Percentiles rank a stretch among this genome's conserved stretches.
phyloP scores from a whole-genome alignment of 768 basidiomycete species.

The Boletus edulis region DNA sequence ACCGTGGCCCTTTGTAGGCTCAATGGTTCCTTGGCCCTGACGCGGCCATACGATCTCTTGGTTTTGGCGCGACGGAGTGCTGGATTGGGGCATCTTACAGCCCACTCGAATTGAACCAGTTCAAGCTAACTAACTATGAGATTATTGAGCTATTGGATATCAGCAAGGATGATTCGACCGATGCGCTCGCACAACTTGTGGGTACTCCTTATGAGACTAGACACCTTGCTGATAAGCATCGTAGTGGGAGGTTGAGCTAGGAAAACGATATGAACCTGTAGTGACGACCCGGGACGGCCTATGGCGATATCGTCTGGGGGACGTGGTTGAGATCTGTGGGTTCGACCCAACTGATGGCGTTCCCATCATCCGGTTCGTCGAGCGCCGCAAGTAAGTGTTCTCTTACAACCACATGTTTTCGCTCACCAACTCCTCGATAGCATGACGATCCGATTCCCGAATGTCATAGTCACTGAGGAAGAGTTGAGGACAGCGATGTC shows the following conservation, averaged over 20 bases:
- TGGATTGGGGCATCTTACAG: slow-evolving; percentile 6
- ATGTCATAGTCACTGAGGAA: slow-evolving; percentile 11
- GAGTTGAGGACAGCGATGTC: slow-evolving; percentile 9
- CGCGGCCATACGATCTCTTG: background rate
- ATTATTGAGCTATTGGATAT: slow-evolving; percentile 18
- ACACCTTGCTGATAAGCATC: background rate
- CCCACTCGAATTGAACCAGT: slow-evolving; percentile 8
- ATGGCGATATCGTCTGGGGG: slow-evolving; percentile 23
- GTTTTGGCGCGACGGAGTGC: slow-evolving; percentile 7
- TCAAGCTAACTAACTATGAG: background rate
- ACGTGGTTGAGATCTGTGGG: slow-evolving; percentile 20
- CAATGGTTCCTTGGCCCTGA: slow-evolving; percentile 13
- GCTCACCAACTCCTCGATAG: background rate
- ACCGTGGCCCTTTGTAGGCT: background rate
- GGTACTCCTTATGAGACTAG: background rate
- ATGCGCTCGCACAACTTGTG: background rate
- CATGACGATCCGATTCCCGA: slow-evolving; percentile 5
- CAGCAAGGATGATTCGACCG: background rate
- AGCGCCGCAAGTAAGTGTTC: slow-evolving; percentile 9
- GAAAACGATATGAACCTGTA: slow-evolving; percentile 16
- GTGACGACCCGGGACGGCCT: slow-evolving; percentile 16
- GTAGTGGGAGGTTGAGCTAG: slow-evolving; percentile 18
- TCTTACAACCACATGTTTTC: background rate
- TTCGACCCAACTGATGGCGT: slow-evolving; percentile 18
- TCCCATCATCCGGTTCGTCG: slow-evolving; percentile 17